Evolutionary conservation across 1,284 basidiomycete genomes (phyloP), one percentile per base, ranked within the genome.

Genomic region (Sporisorium reilianum): DNA sequence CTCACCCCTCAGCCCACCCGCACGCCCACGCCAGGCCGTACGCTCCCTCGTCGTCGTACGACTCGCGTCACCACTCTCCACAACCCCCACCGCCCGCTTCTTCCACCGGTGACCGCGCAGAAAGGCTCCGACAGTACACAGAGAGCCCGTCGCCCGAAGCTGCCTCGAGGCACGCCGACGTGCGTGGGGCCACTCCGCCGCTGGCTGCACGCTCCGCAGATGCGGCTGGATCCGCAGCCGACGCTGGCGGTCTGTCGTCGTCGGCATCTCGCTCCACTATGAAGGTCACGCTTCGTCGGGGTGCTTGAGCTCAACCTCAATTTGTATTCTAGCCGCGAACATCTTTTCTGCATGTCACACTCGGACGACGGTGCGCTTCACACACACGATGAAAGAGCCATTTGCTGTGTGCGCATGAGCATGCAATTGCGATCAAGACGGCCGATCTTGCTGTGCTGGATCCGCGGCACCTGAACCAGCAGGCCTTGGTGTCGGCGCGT

Each of bases 81-180:
- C 58, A 58, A 23, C 48, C 63, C 10, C 42, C 45, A n/a, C 51
- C 64, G 30, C 55, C 56, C 26, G 48, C 69, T 10, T 54, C 60
- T 2, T 55, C 70, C 12, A 48, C 44, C 1, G 71, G 61, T 14
- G 71, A 74, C 26, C 55, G 65, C n/a, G 59, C 71, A 3, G 71
- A 74, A 28, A 41, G 71, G 12, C 55, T 76, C 25, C 50, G 74
- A 20, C 74, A 76, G 50, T 76, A 76, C 44, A 76, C 74, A 9
- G 65, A 72, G 12, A 65, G 62, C 2, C 44, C 62, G 18, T 65
- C 62, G 20, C 74, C 74, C 22, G 74, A 76, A 64, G 56, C 71
- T 2, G 46, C 51, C 0, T 20, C 38, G 7, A 30, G 55, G 26
- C 44, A 60, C 40, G 54, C 52, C 40, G 54, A 57, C 6, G 48